phyloP scores from a whole-genome alignment of 2,329 filamentous ascomycete species.

The Venturiaceae sp. region DNA sequence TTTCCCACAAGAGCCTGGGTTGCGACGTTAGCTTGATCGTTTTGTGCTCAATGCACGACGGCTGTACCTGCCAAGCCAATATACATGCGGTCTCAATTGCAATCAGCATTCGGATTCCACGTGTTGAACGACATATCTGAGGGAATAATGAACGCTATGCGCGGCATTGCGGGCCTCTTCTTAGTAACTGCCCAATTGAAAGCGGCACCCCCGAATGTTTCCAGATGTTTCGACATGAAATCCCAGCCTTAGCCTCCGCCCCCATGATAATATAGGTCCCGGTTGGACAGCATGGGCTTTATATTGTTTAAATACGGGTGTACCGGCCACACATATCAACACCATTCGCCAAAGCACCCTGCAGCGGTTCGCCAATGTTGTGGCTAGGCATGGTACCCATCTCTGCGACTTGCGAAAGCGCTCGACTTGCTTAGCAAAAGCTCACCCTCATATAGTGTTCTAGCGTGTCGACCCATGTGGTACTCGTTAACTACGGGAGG shows the following conservation, averaged over 20 bases:
- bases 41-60: neutral
- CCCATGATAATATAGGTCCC: neutral
- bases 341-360: neutral
- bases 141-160: neutral
- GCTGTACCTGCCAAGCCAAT: neutral
- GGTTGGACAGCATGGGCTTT: neutral
- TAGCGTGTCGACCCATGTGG: neutral
- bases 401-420: neutral
- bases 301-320: neutral
- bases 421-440: neutral
- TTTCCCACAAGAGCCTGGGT: no score
- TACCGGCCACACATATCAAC: neutral
- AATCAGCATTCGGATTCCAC: neutral
- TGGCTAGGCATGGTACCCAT: neutral
- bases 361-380: neutral
- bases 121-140: neutral
- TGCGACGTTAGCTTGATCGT: neutral
- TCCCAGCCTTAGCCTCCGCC: neutral
- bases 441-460: no score
- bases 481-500: neutral
- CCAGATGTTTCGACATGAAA: neutral
- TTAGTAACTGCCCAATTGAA: neutral
- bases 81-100: neutral
- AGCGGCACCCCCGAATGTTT: no score
- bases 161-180: neutral